Percentiles rank a stretch among this genome's conserved stretches.
phyloP scores from a whole-genome alignment of 768 basidiomycete genomes.

The Podaxis rugospora region DNA sequence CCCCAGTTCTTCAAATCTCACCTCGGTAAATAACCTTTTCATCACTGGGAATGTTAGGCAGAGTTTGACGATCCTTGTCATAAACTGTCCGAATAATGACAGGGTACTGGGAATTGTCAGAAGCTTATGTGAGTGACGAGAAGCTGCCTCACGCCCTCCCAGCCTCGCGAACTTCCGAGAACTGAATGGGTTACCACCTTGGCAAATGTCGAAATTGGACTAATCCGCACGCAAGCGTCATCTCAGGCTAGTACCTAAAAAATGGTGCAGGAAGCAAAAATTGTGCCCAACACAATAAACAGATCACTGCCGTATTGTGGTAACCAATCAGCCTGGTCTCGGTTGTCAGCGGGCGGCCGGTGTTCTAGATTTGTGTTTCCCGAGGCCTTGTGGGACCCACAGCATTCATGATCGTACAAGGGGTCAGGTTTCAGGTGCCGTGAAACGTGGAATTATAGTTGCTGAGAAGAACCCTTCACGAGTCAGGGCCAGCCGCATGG shows the following conservation, averaged over 20 bases:
- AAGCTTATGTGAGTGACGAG: slow-evolving; percentile 4
- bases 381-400: neutral
- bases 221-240: slow-evolving; percentile 5
- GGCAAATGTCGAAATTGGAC: neutral
- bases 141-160: slow-evolving; percentile 1
- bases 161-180: slow-evolving; percentile 1
- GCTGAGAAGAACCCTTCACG: neutral
- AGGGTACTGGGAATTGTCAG: slow-evolving; percentile 3
- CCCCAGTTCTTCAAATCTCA: neutral
- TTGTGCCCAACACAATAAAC: neutral
- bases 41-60: neutral
- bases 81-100: neutral
- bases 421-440: neutral
- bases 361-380: neutral
- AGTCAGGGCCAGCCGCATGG: neutral
- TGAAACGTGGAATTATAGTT: neutral
- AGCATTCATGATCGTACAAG: neutral
- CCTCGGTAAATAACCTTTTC: neutral
- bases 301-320: neutral
- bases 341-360: slow-evolving; percentile 2
- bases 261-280: neutral
- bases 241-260: slow-evolving; percentile 1
- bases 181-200: neutral
- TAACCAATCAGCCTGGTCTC: slow-evolving; percentile 8
- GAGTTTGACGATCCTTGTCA: neutral